These are phyloP conservation scores for Pyricularia grisea DNA, from an alignment of 2,329 filamentous ascomycete species.

Conservation along the genomic window DNA sequence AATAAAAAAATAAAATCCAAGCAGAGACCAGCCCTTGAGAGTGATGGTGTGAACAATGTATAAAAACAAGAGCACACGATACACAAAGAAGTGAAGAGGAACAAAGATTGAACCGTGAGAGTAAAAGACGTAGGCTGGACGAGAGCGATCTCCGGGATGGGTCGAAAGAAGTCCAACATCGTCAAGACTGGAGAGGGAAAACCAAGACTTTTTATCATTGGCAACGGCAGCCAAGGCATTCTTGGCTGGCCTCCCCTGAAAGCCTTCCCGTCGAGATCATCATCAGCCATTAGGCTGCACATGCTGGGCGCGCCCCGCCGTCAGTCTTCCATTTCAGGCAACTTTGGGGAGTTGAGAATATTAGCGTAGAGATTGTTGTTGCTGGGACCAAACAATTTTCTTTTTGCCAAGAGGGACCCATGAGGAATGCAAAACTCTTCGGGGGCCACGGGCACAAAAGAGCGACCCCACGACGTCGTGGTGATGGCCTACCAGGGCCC, in stretches of 20 bases:
- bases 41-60: not conserved
- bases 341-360: not conserved
- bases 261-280: not conserved
- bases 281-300: not conserved
- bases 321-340: not conserved
- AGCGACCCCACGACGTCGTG: not conserved
- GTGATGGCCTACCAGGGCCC: not conserved
- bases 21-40: slow-evolving; percentile 2
- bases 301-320: not conserved
- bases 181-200: not conserved
- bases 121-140: not conserved
- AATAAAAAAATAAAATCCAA: not conserved
- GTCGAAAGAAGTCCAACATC: not conserved
- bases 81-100: slow-evolving; percentile 2
- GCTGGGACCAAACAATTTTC: not conserved
- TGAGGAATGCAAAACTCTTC: not conserved
- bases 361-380: not conserved
- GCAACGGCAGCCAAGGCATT: not conserved
- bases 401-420: not conserved
- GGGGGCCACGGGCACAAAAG: not conserved
- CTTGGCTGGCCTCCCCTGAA: not conserved
- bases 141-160: slow-evolving; percentile 4
- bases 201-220: slow-evolving; percentile 6
- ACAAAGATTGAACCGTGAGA: not conserved
- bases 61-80: not conserved